Percentiles rank a stretch among this genome's conserved stretches.
phyloP scores from a whole-genome alignment of 371 early-diverging fungal genomes.

The Actinomortierella ambigua region DNA sequence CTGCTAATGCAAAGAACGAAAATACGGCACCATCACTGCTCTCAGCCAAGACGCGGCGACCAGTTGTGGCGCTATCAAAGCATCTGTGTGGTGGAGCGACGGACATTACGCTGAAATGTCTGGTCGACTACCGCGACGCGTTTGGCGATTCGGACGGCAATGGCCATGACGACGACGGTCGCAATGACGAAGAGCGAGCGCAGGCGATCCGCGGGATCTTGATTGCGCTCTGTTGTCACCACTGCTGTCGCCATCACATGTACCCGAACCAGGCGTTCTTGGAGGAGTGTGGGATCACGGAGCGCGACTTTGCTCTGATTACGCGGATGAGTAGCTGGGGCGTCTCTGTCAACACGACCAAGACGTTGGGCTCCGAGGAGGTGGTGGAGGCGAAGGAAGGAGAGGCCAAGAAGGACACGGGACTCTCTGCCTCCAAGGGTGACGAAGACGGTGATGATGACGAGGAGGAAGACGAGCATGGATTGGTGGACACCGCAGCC shows the following conservation, averaged over 20 bases:
- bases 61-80: conserved; percentile 80
- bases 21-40: conserved; percentile 5
- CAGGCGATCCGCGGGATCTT: conserved; percentile 57
- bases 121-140: conserved; percentile 60
- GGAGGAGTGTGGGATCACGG: conserved; percentile 51
- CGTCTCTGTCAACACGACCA: conserved; percentile 57
- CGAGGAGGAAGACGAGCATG: conserved; percentile 52
- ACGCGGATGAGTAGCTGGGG: conserved; percentile 79
- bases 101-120: conserved; percentile 82
- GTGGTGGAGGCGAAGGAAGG: conserved; percentile 15
- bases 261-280: conserved; percentile 73
- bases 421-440: conserved; percentile 14
- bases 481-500: conserved; percentile 37
- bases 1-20: background rate
- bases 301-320: conserved; percentile 61
- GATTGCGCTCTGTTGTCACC: conserved; percentile 93
- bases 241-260: conserved; percentile 79
- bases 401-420: conserved; percentile 16
- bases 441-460: conserved; percentile 57
- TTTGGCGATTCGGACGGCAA: conserved; percentile 2
- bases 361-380: conserved; percentile 13
- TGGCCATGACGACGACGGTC: no score
- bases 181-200: no score
- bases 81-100: conserved; percentile 95
- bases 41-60: conserved; percentile 29